A percentile compares a stretch with the other conserved stretches of the same genome.
phyloP scores from a whole-genome alignment of 768 basidiomycete species.

The Calocera cornea region DNA sequence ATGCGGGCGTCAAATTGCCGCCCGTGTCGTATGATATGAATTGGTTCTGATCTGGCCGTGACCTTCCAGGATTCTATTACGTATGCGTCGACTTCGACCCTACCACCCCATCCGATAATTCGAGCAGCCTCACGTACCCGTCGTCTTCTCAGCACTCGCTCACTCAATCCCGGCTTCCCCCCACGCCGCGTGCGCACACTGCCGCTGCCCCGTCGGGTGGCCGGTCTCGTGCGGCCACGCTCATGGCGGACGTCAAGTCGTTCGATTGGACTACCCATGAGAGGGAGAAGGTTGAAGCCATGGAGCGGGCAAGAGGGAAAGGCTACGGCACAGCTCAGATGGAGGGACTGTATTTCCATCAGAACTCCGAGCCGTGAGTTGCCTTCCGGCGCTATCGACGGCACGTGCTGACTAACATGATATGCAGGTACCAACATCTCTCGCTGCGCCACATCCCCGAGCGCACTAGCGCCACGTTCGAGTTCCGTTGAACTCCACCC shows the following conservation, averaged over 20 bases:
- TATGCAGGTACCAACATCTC: slow-evolving; percentile 70
- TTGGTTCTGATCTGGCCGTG: slow-evolving; percentile 10
- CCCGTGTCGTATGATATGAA: neutral
- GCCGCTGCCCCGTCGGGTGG: slow-evolving; percentile 15
- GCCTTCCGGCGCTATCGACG: neutral
- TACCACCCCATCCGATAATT: slow-evolving; percentile 33
- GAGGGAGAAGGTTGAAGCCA: slow-evolving; percentile 26
- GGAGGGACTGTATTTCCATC: slow-evolving; percentile 88
- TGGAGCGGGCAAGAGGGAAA: slow-evolving; percentile 28
- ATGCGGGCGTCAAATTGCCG: slow-evolving; percentile 1
- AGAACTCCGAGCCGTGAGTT: slow-evolving; percentile 81
- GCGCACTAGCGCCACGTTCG: slow-evolving; percentile 60
- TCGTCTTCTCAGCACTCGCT: slow-evolving; percentile 25
- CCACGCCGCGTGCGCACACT: slow-evolving; percentile 22
- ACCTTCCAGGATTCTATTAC: slow-evolving; percentile 76
- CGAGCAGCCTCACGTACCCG: slow-evolving; percentile 23
- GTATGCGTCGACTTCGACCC: slow-evolving; percentile 80
- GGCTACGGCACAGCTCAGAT: slow-evolving; percentile 43
- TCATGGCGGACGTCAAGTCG: slow-evolving; percentile 8
- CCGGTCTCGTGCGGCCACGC: slow-evolving; percentile 8
- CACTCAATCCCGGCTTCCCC: slow-evolving; percentile 21
- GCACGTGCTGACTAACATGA: neutral
- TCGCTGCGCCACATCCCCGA: slow-evolving; percentile 69
- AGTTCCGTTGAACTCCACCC: slow-evolving; percentile 51
- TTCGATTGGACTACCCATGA: slow-evolving; percentile 27